Evolutionary conservation across 139 green algal genomes (phyloP).

Genomic region (Chlamydomonas schloesseri): DNA sequence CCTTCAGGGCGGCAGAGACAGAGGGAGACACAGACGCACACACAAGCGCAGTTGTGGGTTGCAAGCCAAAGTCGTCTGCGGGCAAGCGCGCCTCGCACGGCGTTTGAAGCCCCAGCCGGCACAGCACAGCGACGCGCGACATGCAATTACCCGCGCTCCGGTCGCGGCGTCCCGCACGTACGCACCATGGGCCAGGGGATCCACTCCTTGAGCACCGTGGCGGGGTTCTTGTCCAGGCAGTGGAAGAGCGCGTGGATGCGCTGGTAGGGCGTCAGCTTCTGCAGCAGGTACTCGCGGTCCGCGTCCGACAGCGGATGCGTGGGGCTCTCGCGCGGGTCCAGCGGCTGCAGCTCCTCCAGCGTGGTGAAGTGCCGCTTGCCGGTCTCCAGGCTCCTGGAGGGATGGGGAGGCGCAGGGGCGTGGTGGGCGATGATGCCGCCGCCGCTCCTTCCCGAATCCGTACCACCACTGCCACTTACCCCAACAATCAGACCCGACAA

Average conservation of each 20-base stretch:
- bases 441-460: no score
- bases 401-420: neutral
- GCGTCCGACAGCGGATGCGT: constrained; percentile 6
- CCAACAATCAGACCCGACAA: no score
- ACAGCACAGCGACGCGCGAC: no score
- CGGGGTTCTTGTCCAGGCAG: constrained; percentile 58
- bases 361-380: constrained; percentile 35
- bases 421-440: neutral
- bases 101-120: no score
- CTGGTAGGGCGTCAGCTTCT: constrained; percentile 55
- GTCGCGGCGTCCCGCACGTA: no score
- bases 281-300: constrained; percentile 57
- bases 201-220: constrained; percentile 40
- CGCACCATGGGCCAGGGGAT: constrained; percentile 62
- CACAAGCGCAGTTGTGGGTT: no score
- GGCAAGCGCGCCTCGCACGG: no score
- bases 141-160: no score
- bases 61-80: no score
- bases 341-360: constrained; percentile 31
- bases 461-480: no score
- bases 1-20: neutral
- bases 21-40: no score
- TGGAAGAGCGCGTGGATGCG: constrained; percentile 61
- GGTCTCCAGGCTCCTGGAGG: constrained; percentile 48
- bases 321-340: neutral